These are phyloP conservation scores for Mycena citricolor DNA, from an alignment of 1,284 basidiomycete species.

Conservation along the genomic window DNA sequence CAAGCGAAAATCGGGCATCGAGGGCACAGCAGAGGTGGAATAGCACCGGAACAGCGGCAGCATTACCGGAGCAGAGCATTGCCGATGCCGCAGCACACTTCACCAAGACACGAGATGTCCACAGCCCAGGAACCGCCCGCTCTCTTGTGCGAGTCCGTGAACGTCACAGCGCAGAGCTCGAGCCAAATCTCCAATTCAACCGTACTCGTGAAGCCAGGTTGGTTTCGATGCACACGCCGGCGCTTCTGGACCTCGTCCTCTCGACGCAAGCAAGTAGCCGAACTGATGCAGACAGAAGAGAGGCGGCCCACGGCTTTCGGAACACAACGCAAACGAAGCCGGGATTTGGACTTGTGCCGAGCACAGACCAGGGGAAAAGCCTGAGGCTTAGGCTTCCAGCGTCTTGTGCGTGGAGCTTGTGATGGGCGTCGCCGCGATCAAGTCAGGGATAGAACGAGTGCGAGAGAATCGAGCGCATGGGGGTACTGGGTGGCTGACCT, in stretches of 20 bases:
- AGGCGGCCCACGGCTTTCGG: conserved; percentile 47
- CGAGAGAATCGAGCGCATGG: conserved; percentile 31
- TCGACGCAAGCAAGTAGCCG: conserved; percentile 25
- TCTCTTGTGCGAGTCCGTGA: conserved; percentile 38
- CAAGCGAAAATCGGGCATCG: conserved; percentile 36
- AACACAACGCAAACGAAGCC: conserved; percentile 44
- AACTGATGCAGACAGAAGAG: conserved; percentile 27
- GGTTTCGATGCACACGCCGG: conserved; percentile 48
- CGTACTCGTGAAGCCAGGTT: conserved; percentile 43
- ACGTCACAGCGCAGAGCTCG: conserved; percentile 13
- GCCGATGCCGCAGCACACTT: conserved; percentile 24
- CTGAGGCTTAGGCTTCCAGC: conserved; percentile 37
- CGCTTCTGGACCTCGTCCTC: conserved; percentile 43
- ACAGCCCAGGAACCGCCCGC: conserved; percentile 23
- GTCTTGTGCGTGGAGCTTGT: conserved; percentile 38
- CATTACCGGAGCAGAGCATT: conserved; percentile 11
- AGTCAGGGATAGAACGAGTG: conserved; percentile 27
- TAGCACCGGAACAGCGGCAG: conserved; percentile 24
- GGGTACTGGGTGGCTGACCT: conserved; percentile 33
- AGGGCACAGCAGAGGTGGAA: conserved; percentile 24
- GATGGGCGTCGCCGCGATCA: conserved; percentile 6
- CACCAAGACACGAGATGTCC: conserved; percentile 15
- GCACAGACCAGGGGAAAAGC: conserved; percentile 38
- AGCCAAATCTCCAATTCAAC: conserved; percentile 22
- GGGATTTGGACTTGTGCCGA: conserved; percentile 39